Evolutionary conservation across 805 yeast species (phyloP), one percentile per base, ranked within the genome.

Genomic region (Priceomyces haplophilus): DNA sequence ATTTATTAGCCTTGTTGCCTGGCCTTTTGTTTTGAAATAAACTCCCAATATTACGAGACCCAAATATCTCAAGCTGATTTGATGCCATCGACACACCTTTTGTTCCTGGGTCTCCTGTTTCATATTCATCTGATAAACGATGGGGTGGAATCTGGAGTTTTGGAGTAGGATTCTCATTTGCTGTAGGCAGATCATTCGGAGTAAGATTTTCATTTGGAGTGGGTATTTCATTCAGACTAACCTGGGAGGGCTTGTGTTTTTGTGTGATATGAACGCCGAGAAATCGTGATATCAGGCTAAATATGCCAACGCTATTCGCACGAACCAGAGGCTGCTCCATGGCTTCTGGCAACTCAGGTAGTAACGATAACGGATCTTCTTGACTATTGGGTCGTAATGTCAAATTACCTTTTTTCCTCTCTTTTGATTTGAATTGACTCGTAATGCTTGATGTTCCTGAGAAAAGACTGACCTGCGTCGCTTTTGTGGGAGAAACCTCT

Each of bases 371-470:
- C n/a, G 24, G 24, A 7, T n/a, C 15, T 5, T 27, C 31, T 27
- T 32, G 8, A 13, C 23, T 32, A 11, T 32, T 23, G 24, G 15
- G 29, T 23, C 43, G 40, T 29, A 45, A 32, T 13, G 19, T 33
- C 15, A 50, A 21, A 29, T 44, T 42, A 10, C 54, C 54, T 23
- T 24, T 30, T 21, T 45, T 44, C 24, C 49, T 40, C 12, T 34
- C 37, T 32, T 46, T 49, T 17, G 37, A 31, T 30, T 35, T 43
- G 38, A 48, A 48, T 17, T 42, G 38, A 32, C 48, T 40, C 2
- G 35, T 19, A n/a, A 38, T 29, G 29, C 44, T 47, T 4, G 30
- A 24, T 10, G 36, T 16, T 19, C 21, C 24, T 20, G 41, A 34
- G 13, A 30, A 13, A 13, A 30, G 5, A 23, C 36, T 35, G 15